A percentile compares a stretch with the other conserved stretches of the same genome.
Conservation (phyloP, 2,329 filamentous ascomycete species). For the Colletotrichum sp. region DNA sequence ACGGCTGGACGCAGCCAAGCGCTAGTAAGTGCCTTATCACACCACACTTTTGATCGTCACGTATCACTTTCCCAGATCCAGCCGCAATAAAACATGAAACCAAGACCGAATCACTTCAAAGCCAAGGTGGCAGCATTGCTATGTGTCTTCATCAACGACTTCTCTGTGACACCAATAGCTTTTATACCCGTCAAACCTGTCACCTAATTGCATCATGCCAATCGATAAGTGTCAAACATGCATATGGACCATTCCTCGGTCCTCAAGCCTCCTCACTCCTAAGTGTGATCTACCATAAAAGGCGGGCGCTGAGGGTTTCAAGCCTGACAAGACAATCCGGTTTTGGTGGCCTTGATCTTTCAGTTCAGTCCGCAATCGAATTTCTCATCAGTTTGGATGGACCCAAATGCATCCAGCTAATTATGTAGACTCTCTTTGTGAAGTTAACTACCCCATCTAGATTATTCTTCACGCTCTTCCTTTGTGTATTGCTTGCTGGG, state of each 20-base stretch:
- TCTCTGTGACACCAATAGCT: rapidly evolving
- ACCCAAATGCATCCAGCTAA: rapidly evolving
- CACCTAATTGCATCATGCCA: not conserved
- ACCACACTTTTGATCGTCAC: not conserved
- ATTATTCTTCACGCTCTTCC: too few relatives aligned
- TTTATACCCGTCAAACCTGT: not conserved
- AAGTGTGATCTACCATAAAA: not conserved
- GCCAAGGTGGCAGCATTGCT: too few relatives aligned
- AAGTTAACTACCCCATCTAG: too few relatives aligned
- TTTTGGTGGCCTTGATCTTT: not conserved
- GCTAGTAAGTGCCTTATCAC: not conserved
- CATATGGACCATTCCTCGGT: too few relatives aligned
- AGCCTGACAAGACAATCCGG: not conserved
- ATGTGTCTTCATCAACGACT: not conserved
- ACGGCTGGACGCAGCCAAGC: not conserved
- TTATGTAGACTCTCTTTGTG: too few relatives aligned
- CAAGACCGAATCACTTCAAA: not conserved
- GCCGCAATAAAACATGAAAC: not conserved
- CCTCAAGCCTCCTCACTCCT: not conserved
- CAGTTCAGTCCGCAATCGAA: rapidly evolving
- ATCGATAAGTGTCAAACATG: not conserved
- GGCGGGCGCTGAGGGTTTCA: rapidly evolving
- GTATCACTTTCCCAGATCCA: not conserved
- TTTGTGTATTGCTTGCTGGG: rapidly evolving
- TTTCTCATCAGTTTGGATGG: not conserved